phyloP scores from a whole-genome alignment of 441 rosid species.

The Omphalea diandra region DNA sequence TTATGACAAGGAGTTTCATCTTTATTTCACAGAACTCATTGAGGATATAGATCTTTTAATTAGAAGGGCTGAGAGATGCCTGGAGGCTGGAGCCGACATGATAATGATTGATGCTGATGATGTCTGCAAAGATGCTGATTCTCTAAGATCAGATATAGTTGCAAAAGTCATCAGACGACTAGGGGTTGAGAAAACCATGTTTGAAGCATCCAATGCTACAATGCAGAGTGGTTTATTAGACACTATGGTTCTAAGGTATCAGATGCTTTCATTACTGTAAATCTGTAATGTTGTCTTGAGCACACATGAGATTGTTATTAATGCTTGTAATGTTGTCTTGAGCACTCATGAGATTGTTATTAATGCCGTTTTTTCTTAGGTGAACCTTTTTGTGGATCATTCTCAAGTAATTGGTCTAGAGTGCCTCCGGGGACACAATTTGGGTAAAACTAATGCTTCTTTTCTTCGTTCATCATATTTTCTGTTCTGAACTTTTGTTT shows the following conservation, averaged over 20 bases:
- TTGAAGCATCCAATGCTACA: constrained; percentile 70
- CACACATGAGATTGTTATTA: too few relatives aligned
- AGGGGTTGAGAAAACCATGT: constrained; percentile 93
- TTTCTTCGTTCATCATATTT: constrained; percentile 51
- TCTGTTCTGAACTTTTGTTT: constrained; percentile 30
- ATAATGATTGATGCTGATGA: constrained; percentile 94
- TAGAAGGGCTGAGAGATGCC: constrained; percentile 93
- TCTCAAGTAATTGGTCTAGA: constrained; percentile 84
- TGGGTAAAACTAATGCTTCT: constrained; percentile 54
- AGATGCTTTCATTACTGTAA: not conserved
- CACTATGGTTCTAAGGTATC: constrained; percentile 79
- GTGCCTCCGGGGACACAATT: constrained; percentile 69
- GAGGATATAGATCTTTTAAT: constrained; percentile 84
- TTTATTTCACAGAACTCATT: constrained; percentile 49
- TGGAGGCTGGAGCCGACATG: constrained; percentile 93
- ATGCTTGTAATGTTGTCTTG: not conserved
- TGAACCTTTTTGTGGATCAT: constrained; percentile 89
- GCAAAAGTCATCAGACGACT: constrained; percentile 82
- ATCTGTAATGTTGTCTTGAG: too few relatives aligned
- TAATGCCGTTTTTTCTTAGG: constrained; percentile 43
- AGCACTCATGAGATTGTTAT: not conserved
- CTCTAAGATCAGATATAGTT: constrained; percentile 70
- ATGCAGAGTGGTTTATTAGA: constrained; percentile 82
- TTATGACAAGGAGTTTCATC: not conserved
- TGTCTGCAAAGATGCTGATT: constrained; percentile 68